Conservation (phyloP, 1,139 yeast genomes). For the Magnusiomyces suaveolens region DNA sequence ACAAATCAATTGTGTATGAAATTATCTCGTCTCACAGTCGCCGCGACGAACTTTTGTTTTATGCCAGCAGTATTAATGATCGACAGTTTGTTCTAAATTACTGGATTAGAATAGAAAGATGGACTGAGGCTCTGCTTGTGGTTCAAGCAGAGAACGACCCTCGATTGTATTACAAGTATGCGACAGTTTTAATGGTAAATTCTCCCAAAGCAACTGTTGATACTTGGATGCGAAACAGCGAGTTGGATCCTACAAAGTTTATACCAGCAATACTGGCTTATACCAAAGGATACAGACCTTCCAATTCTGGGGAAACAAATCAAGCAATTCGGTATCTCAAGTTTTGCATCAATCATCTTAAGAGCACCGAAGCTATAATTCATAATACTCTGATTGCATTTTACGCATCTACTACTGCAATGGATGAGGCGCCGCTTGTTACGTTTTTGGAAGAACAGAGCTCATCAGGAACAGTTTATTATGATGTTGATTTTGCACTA, state of each 20-base stretch:
- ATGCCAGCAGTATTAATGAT: conserved; percentile 62
- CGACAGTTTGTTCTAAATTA: conserved; percentile 57
- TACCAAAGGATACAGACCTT: conserved; percentile 26
- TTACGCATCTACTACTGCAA: conserved; percentile 48
- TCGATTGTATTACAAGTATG: conserved; percentile 50
- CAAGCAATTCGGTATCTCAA: conserved; percentile 58
- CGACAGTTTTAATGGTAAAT: conserved; percentile 60
- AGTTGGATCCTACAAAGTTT: conserved; percentile 49
- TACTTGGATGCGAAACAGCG: conserved; percentile 58
- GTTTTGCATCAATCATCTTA: conserved; percentile 48
- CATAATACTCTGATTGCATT: conserved; percentile 69
- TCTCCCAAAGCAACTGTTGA: conserved; percentile 63
- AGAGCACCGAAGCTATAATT: conserved; percentile 42
- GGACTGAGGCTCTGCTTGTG: conserved; percentile 62
- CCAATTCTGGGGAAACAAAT: conserved; percentile 35
- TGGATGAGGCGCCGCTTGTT: conserved; percentile 38
- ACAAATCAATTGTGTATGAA: conserved; percentile 60
- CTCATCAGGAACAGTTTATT: conserved; percentile 28
- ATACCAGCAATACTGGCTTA: conserved; percentile 70
- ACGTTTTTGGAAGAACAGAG: conserved; percentile 38
- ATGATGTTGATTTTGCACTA: conserved; percentile 65
- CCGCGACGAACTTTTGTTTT: conserved; percentile 51
- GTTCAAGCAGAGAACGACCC: conserved; percentile 44
- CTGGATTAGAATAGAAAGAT: conserved; percentile 58
- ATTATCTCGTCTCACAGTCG: conserved; percentile 59